Evolutionary conservation across 2,329 filamentous ascomycete genomes (phyloP).

Genomic region (Chrysoporthe cubensis): DNA sequence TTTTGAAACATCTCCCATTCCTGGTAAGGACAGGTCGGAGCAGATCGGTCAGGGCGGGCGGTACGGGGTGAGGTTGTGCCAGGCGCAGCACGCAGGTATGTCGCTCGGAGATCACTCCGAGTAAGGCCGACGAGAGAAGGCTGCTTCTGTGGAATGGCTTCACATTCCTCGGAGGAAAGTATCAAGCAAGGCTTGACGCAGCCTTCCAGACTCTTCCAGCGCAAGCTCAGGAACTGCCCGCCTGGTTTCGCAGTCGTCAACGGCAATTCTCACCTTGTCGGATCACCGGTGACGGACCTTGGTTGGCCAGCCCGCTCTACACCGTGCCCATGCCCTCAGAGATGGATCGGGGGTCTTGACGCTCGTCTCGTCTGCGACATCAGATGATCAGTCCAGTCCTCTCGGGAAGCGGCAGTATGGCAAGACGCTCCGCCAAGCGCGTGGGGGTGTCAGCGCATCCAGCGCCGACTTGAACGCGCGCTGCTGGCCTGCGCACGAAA

Average conservation of each 20-base stretch:
- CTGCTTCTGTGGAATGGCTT: not conserved
- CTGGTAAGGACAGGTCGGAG: not conserved
- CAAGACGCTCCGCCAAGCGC: not conserved
- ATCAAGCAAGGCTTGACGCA: too few relatives aligned
- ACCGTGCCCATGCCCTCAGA: not conserved
- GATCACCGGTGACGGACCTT: not conserved
- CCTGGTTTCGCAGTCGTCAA: not conserved
- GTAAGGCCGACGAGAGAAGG: too few relatives aligned
- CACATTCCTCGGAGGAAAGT: not conserved
- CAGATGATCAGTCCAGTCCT: not conserved
- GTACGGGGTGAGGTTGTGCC: not conserved
- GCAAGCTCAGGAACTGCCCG: too few relatives aligned
- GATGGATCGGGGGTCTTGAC: not conserved
- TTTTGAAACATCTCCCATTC: not conserved
- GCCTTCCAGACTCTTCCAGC: too few relatives aligned
- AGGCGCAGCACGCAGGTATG: too few relatives aligned
- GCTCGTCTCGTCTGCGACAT: constrained; percentile 5
- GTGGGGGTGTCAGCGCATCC: not conserved
- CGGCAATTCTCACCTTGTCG: not conserved
- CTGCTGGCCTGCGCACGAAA: not conserved
- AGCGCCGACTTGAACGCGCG: not conserved
- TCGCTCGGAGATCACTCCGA: too few relatives aligned
- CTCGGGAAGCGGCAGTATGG: not conserved
- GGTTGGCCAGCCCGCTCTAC: not conserved
- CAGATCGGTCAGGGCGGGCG: not conserved